phyloP scores from a whole-genome alignment of 768 basidiomycete genomes.

The Hydnomerulius pinastri region DNA sequence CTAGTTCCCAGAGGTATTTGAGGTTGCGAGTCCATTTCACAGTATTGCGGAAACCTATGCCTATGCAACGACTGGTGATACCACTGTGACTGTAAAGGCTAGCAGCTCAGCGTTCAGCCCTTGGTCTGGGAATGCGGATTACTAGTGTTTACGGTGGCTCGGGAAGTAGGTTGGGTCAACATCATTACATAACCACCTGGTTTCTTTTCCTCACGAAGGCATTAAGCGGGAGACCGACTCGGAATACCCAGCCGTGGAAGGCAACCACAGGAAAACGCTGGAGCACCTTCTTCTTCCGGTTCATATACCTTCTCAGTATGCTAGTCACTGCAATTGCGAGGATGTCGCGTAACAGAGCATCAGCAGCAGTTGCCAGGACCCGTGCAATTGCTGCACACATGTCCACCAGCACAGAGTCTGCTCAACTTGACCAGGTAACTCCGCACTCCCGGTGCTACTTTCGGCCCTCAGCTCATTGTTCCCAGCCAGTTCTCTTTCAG shows the following conservation, averaged over 20 bases:
- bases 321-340: conserved; percentile 26
- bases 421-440: conserved; percentile 26
- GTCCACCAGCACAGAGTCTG: conserved; percentile 24
- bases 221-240: too few relatives aligned
- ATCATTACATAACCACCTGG: too few relatives aligned
- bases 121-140: too few relatives aligned
- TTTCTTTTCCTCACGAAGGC: too few relatives aligned
- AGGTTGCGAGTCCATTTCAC: conserved; percentile 13
- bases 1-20: conserved; percentile 50
- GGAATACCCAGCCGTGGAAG: not conserved
- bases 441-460: not conserved
- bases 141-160: too few relatives aligned
- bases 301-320: conserved; percentile 24
- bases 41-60: too few relatives aligned
- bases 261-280: not conserved
- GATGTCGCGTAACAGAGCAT: conserved; percentile 29
- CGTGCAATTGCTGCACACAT: conserved; percentile 38
- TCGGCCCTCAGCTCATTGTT: conserved; percentile 20
- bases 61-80: too few relatives aligned
- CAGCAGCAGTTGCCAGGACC: conserved; percentile 30
- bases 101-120: too few relatives aligned
- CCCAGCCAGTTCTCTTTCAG: conserved; percentile 63
- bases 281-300: not conserved
- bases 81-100: too few relatives aligned
- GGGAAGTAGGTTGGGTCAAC: too few relatives aligned